phyloP scores from a whole-genome alignment of 176 grass and related monocot species.

The Paspalum notatum region DNA sequence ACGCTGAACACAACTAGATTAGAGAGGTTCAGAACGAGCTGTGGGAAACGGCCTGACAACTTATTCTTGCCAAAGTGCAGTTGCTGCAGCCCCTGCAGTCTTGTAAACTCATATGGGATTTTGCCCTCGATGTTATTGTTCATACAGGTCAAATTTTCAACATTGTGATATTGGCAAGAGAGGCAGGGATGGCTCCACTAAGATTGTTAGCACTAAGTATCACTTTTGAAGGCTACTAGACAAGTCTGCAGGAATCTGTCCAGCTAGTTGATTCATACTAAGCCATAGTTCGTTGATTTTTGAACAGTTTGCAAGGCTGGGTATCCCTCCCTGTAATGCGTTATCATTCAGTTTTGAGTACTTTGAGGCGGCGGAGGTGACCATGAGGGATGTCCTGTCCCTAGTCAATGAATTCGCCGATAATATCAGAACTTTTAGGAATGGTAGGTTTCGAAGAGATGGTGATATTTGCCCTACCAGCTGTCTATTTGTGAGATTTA shows the following conservation, averaged over 20 bases:
- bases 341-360: neutral
- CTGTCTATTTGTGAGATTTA: neutral
- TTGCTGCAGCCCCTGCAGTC: neutral
- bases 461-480: neutral
- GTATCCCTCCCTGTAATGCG: neutral
- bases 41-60: too few species aligned
- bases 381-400: neutral
- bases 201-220: neutral
- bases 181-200: constrained; percentile 9
- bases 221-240: neutral
- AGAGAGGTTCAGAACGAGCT: too few species aligned
- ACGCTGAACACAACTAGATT: too few species aligned
- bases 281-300: neutral
- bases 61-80: too few species aligned
- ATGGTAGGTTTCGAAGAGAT: neutral
- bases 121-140: neutral
- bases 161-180: neutral
- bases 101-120: neutral
- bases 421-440: neutral
- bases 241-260: neutral
- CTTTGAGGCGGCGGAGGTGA: neutral
- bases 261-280: neutral
- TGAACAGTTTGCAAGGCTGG: neutral
- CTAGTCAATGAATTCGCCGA: neutral
- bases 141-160: neutral